Base-by-base conservation (phyloP, 805 yeast genomes). In the Saccharomycopsis capsularis region DNA sequence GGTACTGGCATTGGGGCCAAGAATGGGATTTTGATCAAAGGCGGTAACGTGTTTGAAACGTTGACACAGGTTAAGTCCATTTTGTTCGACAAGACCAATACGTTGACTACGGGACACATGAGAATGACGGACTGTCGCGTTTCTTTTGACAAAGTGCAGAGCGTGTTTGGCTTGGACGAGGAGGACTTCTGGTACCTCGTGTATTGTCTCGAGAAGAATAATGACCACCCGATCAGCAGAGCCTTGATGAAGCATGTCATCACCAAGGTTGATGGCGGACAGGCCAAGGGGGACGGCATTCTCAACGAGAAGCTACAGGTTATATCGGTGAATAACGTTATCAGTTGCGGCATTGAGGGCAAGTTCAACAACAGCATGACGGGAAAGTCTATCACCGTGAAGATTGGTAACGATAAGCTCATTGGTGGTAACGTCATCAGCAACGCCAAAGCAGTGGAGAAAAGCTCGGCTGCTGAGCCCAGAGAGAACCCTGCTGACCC, bases 1-100 rank as follows among this genome's bases (percentile, higher is more conserved):
- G 99, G 97, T 6, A 91, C 98, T 2, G 99, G 99, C 37, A 83
- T 88, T 21, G 98, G 96, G 37, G 98, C 99, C 0, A 65, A 76
- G 13, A 73, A 87, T 63, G 98, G 99, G 18, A 84, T 93, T 3
- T 69, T 93, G 47, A 85, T 93, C 59, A 93, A 91, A 64, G 96
- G 97, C 42, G 99, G 97, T 21, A 95, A 84, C 45, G 78, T 85
- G 15, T 73, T 93, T 53, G 98, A 93, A 60, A 73, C 68, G 49
- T 82, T 93, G 5, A 77, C 78, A 58, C 67, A 73, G 18, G 70
- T 87, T 36, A 75, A 80, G 54, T 73, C 78, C 11, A 78, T 88
- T 24, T 70, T 93, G 27, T 91, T 93, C 63, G 99, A 93, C 66
- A 93, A 93, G 65, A 93, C 99, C 0, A 99, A 99, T 2, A 93